Evolutionary conservation across 2,329 filamentous ascomycete species (phyloP), one percentile per base, ranked within the genome.

Genomic region (Talaromyces atroroseus): DNA sequence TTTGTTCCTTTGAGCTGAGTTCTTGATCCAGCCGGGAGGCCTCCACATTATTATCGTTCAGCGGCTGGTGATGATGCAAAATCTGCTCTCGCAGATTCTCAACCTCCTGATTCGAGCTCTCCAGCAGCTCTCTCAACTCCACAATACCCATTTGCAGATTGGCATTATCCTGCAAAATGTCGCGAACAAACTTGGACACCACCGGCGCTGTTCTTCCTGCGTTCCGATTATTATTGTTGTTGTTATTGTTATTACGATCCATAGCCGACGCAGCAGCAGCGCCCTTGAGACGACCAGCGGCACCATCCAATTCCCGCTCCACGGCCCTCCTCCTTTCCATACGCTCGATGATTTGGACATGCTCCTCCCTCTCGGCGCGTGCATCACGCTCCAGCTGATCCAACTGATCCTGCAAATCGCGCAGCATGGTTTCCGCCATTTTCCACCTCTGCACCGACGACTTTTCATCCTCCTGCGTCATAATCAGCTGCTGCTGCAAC

Each of bases 141-240:
- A 92, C 84, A 58, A 97, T 95, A 16, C 91, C 91, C 60, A 94
- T 81, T 70, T 99, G 94, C 46, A 99, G 77, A 64, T 90, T 96
- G 10, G 92, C 90, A 67, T 99, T 99, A 71, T 99, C 94, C 66
- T 95, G 87, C 18, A 99, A 78, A 56, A 99, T 89, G 69, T 97
- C 94, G 63, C 92, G 90, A 56, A 99, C 94, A 64, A 99, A 97
- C 67, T 95, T 90, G 20, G 90, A 92, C n/a, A 97, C 90, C 38
- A 95, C 90, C 14, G 52, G 52, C 26, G 56, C 26, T 57, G 79
- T 85, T 29, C 26, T 29, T 5, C 26, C 59, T 79, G 84, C 10
- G 82, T 76, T 77, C 62, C 82, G 82, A 29, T 82, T n/a, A n/a
- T n/a, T n/a, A n/a, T n/a, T n/a, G n/a, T n/a, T n/a, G n/a, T n/a